These are phyloP conservation scores for Hygrophorus russula DNA, from an alignment of 768 basidiomycete genomes.

Conservation along the genomic window DNA sequence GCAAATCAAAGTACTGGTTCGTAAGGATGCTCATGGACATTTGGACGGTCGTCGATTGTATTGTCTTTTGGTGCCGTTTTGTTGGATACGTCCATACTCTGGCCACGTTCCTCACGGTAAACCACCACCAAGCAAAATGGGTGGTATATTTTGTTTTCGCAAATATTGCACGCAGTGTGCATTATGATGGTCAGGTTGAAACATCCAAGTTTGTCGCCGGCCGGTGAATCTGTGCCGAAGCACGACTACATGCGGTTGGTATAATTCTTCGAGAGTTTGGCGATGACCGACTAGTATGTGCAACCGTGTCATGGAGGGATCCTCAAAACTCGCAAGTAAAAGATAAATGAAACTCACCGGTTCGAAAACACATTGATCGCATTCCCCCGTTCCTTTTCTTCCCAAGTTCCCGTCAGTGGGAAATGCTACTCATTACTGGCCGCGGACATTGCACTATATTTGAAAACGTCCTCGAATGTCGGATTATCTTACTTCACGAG, in stretches of 20 bases:
- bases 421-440: conserved; percentile 99
- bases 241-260: conserved; percentile 90
- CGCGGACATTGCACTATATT: conserved; percentile 98
- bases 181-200: conserved; percentile 94
- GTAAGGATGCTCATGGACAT: conserved; percentile 64
- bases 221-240: conserved; percentile 94
- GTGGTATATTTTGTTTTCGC: conserved; percentile 88
- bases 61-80: conserved; percentile 11
- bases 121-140: conserved; percentile 92
- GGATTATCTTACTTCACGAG: conserved; percentile 94
- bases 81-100: conserved; percentile 81
- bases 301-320: conserved; percentile 19
- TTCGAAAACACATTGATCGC: conserved; percentile 92
- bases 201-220: conserved; percentile 92
- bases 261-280: conserved; percentile 87
- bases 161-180: conserved; percentile 97
- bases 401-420: conserved; percentile 75
- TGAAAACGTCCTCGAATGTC: conserved; percentile 96
- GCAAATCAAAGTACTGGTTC: conserved; percentile 45
- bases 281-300: conserved; percentile 67
- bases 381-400: conserved; percentile 62
- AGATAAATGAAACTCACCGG: conserved; percentile 45
- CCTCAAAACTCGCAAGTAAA: neutral
- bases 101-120: conserved; percentile 96
- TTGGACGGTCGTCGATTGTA: conserved; percentile 15